Base-by-base conservation (phyloP, 2,329 filamentous ascomycete species). In the Cladosporium sp. region DNA sequence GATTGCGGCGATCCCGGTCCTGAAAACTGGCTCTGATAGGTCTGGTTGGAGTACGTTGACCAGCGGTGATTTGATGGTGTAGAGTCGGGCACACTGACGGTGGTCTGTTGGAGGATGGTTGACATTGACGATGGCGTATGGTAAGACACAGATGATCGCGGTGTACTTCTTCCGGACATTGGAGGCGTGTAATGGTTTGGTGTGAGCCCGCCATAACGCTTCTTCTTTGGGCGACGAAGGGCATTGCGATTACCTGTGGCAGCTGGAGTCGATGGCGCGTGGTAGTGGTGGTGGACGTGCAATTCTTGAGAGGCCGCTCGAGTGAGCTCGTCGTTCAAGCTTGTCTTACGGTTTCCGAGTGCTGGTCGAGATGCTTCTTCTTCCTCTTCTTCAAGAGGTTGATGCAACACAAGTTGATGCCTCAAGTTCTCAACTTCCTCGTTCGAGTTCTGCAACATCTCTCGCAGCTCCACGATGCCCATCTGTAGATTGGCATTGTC, bases 271-370 rank as follows among this genome's bases (percentile, higher is more conserved):
- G 76, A 72, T 1, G 85, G 77, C 11, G 87, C 83, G 65, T 97
- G 92, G 70, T 96, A 96, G 71, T 97, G 93, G 68, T 97, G 92
- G 69, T 97, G 93, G 47, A 97, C 89, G 67, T 97, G 93, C 14
- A 97, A 77, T 67, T 94, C 90, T 67, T 90, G 88, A 0, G 88
- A 87, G 2, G 84, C 69, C 84, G 8, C 88, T 86, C 30, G 82
- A 64, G 64, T 61, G 62, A 74, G 80, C 72, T 97, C 92, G 42
- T 89, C 84, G 60, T 86, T 82, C 54, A 97, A 75, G 0, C 84
- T 88, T 2, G 80, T 78, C 1, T 77, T 74, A 55, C 58, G 67
- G 14, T 77, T 72, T 4, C 38, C 43, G 30, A 59, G 28, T 39
- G 55, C 5, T 22, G 49, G 55, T 60, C 65, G 20, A 30, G 42